These are phyloP conservation scores for Solanum hybrid DNA, from an alignment of 305 asterid genomes.

Conservation along the genomic window DNA sequence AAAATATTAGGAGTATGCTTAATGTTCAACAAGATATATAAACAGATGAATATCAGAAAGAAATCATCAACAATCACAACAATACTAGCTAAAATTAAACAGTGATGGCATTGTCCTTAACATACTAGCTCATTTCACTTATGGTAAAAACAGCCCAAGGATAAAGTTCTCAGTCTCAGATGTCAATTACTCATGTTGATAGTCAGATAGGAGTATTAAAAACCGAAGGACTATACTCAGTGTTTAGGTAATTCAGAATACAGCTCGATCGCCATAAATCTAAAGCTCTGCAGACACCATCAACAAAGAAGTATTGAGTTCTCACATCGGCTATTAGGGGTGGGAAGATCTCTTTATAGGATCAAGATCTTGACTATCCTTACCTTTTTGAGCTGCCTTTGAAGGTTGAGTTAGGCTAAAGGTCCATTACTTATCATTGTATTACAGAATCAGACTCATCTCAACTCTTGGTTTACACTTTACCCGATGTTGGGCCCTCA, in stretches of 20 bases:
- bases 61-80: not conserved
- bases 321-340: not conserved
- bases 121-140: not conserved
- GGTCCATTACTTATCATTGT: not conserved
- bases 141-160: not conserved
- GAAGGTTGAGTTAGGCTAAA: not conserved
- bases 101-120: not conserved
- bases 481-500: not conserved
- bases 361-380: not conserved
- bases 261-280: not conserved
- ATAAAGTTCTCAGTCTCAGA: not conserved
- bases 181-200: not conserved
- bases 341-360: not conserved
- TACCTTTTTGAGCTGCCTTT: not conserved
- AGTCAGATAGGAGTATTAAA: not conserved
- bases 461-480: not conserved
- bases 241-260: not conserved
- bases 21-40: not conserved
- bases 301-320: not conserved
- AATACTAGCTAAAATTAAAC: not conserved
- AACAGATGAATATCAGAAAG: not conserved
- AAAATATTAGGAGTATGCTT: not conserved
- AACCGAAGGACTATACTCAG: not conserved
- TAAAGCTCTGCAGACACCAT: not conserved
- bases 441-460: not conserved